phyloP scores from a whole-genome alignment of 2,329 filamentous ascomycete species.

The Elsinoe ampelina region DNA sequence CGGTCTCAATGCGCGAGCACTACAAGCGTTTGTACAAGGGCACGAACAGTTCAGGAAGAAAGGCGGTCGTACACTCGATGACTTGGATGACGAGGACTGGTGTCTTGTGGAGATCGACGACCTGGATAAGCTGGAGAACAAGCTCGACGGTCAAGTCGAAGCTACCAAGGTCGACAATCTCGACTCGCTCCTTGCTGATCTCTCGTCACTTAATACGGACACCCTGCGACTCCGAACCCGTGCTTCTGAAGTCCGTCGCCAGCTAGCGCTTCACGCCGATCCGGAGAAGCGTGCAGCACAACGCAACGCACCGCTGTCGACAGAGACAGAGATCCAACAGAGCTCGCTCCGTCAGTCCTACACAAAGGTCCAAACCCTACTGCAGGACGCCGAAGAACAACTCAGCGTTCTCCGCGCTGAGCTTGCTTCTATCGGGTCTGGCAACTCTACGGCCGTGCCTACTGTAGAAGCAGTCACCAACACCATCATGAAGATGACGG shows the following conservation, averaged over 20 bases:
- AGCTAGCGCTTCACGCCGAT: conserved; percentile 61
- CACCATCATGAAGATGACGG: conserved; percentile 87
- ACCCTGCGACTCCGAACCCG: conserved; percentile 63
- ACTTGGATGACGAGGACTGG: conserved; percentile 57
- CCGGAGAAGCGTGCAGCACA: conserved; percentile 56
- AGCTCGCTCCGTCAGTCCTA: conserved; percentile 72
- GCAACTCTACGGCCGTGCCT: conserved; percentile 48
- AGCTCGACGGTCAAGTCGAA: conserved; percentile 58
- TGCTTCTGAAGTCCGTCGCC: conserved; percentile 67
- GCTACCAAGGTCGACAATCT: conserved; percentile 60
- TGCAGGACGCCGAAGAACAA: conserved; percentile 71
- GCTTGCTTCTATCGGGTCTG: conserved; percentile 47
- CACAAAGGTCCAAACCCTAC: conserved; percentile 60
- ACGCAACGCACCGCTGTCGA: conserved; percentile 64
- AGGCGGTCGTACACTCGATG: conserved; percentile 49
- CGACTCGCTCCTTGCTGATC: conserved; percentile 57
- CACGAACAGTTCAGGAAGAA: conserved; percentile 49
- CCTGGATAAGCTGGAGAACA: conserved; percentile 40
- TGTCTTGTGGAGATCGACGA: conserved; percentile 66
- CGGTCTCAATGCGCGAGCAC: conserved; percentile 69
- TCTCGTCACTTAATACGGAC: conserved; percentile 60
- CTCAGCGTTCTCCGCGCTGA: conserved; percentile 71
- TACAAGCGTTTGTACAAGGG: conserved; percentile 53
- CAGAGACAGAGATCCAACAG: conserved; percentile 76
- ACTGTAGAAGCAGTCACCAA: conserved; percentile 87